A percentile compares a stretch with the other conserved stretches of the same genome.
Conservation (phyloP, 768 basidiomycete genomes). For the Tricholoma sp. region DNA sequence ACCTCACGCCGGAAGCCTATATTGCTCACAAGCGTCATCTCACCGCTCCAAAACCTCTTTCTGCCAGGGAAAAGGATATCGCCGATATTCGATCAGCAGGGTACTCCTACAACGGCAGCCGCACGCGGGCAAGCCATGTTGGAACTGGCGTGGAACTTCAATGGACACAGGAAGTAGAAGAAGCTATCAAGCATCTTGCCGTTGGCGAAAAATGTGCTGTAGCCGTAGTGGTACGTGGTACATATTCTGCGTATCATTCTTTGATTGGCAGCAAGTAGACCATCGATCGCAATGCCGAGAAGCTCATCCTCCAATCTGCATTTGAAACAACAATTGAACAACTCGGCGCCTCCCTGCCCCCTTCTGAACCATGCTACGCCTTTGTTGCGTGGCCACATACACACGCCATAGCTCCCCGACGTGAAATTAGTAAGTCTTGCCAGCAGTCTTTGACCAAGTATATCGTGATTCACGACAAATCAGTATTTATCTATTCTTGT, state of each 20-base stretch:
- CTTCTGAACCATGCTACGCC: constrained; percentile 59
- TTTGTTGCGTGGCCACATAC: constrained; percentile 62
- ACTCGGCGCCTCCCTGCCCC: constrained; percentile 46
- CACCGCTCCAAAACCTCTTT: constrained; percentile 77
- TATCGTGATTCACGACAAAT: neutral
- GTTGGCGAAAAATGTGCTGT: constrained; percentile 44
- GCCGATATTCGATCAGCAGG: constrained; percentile 75
- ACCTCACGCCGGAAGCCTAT: constrained; percentile 67
- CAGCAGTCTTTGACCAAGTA: neutral
- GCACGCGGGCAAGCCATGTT: constrained; percentile 48
- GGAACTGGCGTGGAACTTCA: constrained; percentile 56
- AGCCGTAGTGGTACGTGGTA: constrained; percentile 51
- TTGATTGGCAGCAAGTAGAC: constrained; percentile 35
- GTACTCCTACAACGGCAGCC: constrained; percentile 55
- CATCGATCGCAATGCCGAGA: constrained; percentile 63
- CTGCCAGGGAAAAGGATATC: constrained; percentile 76
- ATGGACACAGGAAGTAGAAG: constrained; percentile 63
- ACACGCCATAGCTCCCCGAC: constrained; percentile 31
- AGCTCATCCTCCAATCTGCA: constrained; percentile 40
- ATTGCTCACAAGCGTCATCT: constrained; percentile 65
- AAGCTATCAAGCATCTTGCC: constrained; percentile 57
- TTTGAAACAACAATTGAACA: constrained; percentile 35
- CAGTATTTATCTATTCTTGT: constrained; percentile 92
- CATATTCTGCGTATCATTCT: neutral
- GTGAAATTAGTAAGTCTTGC: constrained; percentile 54